phyloP scores from a whole-genome alignment of 2,329 filamentous ascomycete species.

The Pestalotiopsis sp. region DNA sequence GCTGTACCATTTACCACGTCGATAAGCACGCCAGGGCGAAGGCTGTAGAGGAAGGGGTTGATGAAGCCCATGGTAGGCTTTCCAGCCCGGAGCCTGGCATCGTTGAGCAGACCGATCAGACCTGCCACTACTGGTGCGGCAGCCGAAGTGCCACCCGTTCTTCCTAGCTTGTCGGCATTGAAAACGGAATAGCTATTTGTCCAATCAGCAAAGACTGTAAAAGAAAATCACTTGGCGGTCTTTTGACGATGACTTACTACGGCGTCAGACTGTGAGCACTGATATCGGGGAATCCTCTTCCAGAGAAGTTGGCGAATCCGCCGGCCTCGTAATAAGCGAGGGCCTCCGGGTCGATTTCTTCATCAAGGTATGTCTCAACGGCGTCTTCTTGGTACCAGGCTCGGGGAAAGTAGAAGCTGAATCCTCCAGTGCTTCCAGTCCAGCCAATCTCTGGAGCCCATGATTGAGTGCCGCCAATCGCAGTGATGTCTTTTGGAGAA shows the following conservation, averaged over 20 bases:
- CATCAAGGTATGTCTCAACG: slow-evolving; percentile 44
- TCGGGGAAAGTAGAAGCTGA: slow-evolving; percentile 50
- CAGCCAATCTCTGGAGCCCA: slow-evolving; percentile 25
- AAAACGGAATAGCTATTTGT: slow-evolving; percentile 16
- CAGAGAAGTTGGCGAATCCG: slow-evolving; percentile 20
- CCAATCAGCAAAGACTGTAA: not conserved
- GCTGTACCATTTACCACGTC: slow-evolving; percentile 27
- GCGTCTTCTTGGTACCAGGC: slow-evolving; percentile 47
- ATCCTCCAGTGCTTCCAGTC: slow-evolving; percentile 42
- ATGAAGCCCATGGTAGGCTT: slow-evolving; percentile 17
- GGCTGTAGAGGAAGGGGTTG: slow-evolving; percentile 16
- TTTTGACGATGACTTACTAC: slow-evolving; percentile 15
- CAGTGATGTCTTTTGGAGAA: slow-evolving; percentile 21
- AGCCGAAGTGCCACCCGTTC: slow-evolving; percentile 21
- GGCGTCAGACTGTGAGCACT: slow-evolving; percentile 20
- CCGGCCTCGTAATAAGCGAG: slow-evolving; percentile 20
- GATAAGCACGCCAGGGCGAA: slow-evolving; percentile 12
- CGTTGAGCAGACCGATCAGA: slow-evolving; percentile 24
- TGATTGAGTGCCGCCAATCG: slow-evolving; percentile 24
- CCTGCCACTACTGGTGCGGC: slow-evolving; percentile 24
- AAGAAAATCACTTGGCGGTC: no score
- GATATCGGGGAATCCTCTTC: slow-evolving; percentile 35
- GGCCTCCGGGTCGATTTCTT: slow-evolving; percentile 13
- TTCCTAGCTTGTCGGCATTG: slow-evolving; percentile 14
- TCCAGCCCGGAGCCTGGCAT: slow-evolving; percentile 9